phyloP scores from a whole-genome alignment of 1,284 basidiomycete species.

The Crepidotus sp. region DNA sequence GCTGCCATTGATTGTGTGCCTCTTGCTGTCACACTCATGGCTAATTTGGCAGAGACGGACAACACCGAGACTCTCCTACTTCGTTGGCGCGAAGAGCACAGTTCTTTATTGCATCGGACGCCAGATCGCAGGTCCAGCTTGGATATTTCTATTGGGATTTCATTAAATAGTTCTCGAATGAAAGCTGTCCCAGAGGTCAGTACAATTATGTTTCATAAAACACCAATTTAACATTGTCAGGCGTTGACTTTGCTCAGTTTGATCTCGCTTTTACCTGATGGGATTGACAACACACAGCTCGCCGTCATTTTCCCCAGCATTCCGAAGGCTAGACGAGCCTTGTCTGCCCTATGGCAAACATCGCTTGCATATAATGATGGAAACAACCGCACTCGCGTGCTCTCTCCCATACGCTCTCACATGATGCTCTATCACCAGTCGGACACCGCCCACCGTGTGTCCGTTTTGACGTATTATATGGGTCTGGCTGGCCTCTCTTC shows the following conservation, averaged over 20 bases:
- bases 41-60: slow-evolving; percentile 17
- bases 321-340: slow-evolving; percentile 6
- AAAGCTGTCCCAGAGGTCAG: slow-evolving; percentile 17
- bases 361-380: slow-evolving; percentile 19
- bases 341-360: slow-evolving; percentile 15
- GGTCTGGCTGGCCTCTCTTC: slow-evolving; percentile 16
- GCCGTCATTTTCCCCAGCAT: slow-evolving; percentile 15
- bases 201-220: background rate
- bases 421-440: slow-evolving; percentile 16
- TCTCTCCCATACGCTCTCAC: slow-evolving; percentile 17
- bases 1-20: slow-evolving; percentile 17
- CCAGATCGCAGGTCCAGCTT: slow-evolving; percentile 14
- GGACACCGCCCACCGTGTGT: slow-evolving; percentile 9
- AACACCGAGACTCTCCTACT: slow-evolving; percentile 13
- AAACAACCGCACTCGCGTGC: slow-evolving; percentile 15
- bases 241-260: slow-evolving; percentile 16
- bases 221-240: background rate
- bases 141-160: slow-evolving; percentile 18
- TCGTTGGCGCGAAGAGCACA: slow-evolving; percentile 18
- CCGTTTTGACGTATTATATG: slow-evolving; percentile 18
- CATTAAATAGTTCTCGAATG: slow-evolving; percentile 19
- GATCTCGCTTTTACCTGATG: slow-evolving; percentile 18
- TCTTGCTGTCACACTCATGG: slow-evolving; percentile 18
- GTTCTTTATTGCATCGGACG: slow-evolving; percentile 14
- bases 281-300: slow-evolving; percentile 15